phyloP scores from a whole-genome alignment of 1,284 basidiomycete genomes.

The Mycena sp. region DNA sequence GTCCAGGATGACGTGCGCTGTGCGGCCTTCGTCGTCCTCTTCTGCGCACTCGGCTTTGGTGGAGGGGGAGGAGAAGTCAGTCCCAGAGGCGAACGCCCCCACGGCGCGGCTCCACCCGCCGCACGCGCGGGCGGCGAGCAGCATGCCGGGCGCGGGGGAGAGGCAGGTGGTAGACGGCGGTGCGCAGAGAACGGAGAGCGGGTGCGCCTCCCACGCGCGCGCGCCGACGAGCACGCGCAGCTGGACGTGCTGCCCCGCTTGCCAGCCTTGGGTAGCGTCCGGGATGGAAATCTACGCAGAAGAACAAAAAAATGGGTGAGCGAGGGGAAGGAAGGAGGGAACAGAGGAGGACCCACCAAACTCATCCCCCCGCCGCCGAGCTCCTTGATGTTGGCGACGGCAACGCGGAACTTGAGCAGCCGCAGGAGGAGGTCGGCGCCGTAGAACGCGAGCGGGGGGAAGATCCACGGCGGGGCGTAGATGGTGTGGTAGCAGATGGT shows the following conservation, averaged over 20 bases:
- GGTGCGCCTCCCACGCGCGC: too few relatives aligned
- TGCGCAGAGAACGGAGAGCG: too few relatives aligned
- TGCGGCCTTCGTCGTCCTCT: constrained; percentile 40
- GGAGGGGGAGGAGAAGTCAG: too few relatives aligned
- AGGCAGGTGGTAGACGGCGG: too few relatives aligned
- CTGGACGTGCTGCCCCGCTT: constrained; percentile 66
- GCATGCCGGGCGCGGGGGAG: too few relatives aligned
- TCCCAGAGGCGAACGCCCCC: too few relatives aligned
- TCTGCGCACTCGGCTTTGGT: too few relatives aligned
- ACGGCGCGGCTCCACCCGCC: too few relatives aligned
- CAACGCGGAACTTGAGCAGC: constrained; percentile 56
- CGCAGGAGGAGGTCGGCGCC: constrained; percentile 80
- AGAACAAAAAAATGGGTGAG: constrained; percentile 58
- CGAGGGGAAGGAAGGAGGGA: not conserved
- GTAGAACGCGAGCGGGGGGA: constrained; percentile 82
- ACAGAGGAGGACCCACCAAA: not conserved
- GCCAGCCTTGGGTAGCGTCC: constrained; percentile 63
- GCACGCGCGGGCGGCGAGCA: too few relatives aligned
- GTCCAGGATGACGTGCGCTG: constrained; percentile 59
- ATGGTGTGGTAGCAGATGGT: constrained; percentile 84
- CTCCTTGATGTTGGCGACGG: constrained; percentile 16
- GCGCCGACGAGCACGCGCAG: constrained; percentile 61
- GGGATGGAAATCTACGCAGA: constrained; percentile 64
- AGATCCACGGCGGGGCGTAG: constrained; percentile 83
- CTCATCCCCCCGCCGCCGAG: constrained; percentile 9